Conservation (phyloP, 1,284 basidiomycete genomes). For the Trametes versicolor region DNA sequence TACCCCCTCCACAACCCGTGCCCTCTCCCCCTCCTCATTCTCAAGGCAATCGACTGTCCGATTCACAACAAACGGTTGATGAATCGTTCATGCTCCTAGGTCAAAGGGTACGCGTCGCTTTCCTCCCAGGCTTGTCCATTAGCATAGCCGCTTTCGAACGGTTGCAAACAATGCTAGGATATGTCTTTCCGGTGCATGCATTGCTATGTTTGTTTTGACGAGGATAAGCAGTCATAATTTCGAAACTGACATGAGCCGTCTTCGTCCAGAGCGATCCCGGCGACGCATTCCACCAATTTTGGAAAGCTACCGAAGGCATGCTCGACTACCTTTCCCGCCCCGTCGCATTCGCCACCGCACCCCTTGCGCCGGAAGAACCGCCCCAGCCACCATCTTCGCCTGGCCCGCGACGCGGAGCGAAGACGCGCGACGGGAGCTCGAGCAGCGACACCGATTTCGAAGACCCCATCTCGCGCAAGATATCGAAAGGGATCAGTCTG, state of each 20-base stretch:
- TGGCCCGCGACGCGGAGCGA: conserved; percentile 20
- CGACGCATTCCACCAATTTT: conserved; percentile 86
- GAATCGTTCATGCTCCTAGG: conserved; percentile 87
- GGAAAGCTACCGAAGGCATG: conserved; percentile 86
- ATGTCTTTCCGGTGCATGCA: background rate
- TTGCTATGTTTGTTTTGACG: background rate
- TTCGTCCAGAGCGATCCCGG: conserved; percentile 48
- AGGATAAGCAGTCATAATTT: background rate
- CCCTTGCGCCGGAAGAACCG: conserved; percentile 59
- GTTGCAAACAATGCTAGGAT: no score
- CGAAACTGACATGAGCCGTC: background rate
- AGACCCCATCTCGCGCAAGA: conserved; percentile 54
- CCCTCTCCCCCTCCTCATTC: conserved; percentile 56
- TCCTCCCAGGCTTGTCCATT: background rate
- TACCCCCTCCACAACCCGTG: conserved; percentile 37
- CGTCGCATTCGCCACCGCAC: conserved; percentile 85
- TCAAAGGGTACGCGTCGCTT: conserved; percentile 58
- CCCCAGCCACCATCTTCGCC: conserved; percentile 39
- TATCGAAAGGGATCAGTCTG: conserved; percentile 43
- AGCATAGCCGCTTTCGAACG: background rate
- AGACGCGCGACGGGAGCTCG: conserved; percentile 57
- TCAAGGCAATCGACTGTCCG: conserved; percentile 57
- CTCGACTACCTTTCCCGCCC: conserved; percentile 84
- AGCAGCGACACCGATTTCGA: conserved; percentile 75
- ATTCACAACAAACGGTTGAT: conserved; percentile 79